phyloP scores from a whole-genome alignment of 805 yeast genomes.

The Wickerhamomyces sydowiorum region DNA sequence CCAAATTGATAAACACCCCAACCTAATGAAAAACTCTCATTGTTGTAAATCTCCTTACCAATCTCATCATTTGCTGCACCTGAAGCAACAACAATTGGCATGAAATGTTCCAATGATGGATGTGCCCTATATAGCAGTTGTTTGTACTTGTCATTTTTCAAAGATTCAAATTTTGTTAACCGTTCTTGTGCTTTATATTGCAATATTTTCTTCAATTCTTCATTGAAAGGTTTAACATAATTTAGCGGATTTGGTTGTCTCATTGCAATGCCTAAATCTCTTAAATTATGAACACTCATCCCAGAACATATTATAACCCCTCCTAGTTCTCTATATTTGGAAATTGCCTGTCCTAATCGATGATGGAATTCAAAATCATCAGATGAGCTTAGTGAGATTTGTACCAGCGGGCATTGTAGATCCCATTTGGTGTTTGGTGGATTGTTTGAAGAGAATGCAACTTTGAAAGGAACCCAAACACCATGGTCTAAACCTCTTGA shows the following conservation, averaged over 20 bases:
- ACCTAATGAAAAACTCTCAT: slow-evolving; percentile 44
- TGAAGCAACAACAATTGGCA: slow-evolving; percentile 60
- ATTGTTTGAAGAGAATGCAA: slow-evolving; percentile 47
- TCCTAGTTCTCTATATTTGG: slow-evolving; percentile 44
- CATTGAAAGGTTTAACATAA: slow-evolving; percentile 50
- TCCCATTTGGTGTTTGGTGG: slow-evolving; percentile 19
- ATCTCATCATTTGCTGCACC: slow-evolving; percentile 37
- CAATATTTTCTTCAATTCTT: slow-evolving; percentile 36
- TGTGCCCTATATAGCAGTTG: slow-evolving; percentile 49
- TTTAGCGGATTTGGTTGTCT: slow-evolving; percentile 27
- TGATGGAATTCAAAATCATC: slow-evolving; percentile 39
- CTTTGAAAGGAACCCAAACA: slow-evolving; percentile 74
- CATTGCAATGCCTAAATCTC: slow-evolving; percentile 39
- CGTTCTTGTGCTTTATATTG: slow-evolving; percentile 24
- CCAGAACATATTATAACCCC: slow-evolving; percentile 63
- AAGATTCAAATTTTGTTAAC: slow-evolving; percentile 31
- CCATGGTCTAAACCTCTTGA: slow-evolving; percentile 81
- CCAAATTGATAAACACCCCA: slow-evolving; percentile 65
- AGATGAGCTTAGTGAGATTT: slow-evolving; percentile 29
- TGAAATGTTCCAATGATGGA: slow-evolving; percentile 73
- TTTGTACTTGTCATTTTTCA: slow-evolving; percentile 20
- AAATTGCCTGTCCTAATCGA: slow-evolving; percentile 51
- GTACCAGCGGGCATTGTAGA: slow-evolving; percentile 34
- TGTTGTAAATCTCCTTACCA: slow-evolving; percentile 42
- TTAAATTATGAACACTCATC: slow-evolving; percentile 72